Evolutionary conservation across 495 filamentous ascomycete species (phyloP), one percentile per base, ranked within the genome.

Genomic region (Penicillium manginii): DNA sequence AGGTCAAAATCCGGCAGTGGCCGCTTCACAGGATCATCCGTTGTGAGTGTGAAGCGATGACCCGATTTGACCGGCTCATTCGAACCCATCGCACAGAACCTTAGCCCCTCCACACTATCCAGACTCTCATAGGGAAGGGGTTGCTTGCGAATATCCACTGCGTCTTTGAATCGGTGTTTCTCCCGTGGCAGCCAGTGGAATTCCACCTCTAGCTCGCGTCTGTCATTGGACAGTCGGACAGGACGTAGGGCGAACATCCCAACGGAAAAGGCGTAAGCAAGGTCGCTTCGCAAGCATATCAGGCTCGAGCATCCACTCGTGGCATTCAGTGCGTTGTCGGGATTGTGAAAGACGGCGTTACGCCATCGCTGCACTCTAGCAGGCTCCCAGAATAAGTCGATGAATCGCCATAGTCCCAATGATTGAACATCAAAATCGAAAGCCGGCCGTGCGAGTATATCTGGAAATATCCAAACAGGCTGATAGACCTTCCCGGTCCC

Each of bases 1-100:
- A 63, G 14, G 39, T 58, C 57, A 9, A 46, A 60, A 43, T 48
- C 61, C 11, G 61, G 61, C 15, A 63, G 57, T 12, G 61, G 61
- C 1, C 23, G 57, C 8, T 12, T 12, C 3, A 18, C 21, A n/a
- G 61, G 57, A 40, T 63, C 46, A 32, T 55, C 18, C 1, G 61
- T 63, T 3, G 22, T 50, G 17, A 63, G 19, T 17, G 9, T 51
- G 26, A 63, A 63, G 9, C 45, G 43, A 26, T 60, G 21, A 15
- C 61, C 61, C 2, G 61, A 59, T 21, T 61, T 37, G 14, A 63
- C 17, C 18, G n/a, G 7, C 40, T 45, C 40, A 21, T 45, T 21
- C 17, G 40, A 45, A 5, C 40, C 40, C 18, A n/a, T 19, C 15
- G 40, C n/a, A 19, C 12, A 45, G 18, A 45, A 45, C 14, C n/a